phyloP scores from a whole-genome alignment of 495 filamentous ascomycete genomes.

The Podospora appendiculata region DNA sequence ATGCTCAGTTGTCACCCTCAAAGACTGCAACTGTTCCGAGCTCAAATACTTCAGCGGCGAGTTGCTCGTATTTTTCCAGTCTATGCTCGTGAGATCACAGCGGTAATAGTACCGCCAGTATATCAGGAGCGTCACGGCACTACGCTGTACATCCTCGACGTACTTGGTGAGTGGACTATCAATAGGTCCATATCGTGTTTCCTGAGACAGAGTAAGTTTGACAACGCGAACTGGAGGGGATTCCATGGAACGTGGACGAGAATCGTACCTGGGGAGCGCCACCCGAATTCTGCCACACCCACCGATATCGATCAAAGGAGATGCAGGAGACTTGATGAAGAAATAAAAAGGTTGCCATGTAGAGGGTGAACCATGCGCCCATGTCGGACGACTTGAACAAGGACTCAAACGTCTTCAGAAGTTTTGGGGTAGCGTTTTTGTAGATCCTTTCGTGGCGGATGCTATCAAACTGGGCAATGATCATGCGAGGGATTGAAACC shows the following conservation, averaged over 20 bases:
- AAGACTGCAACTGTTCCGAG: conserved; percentile 7
- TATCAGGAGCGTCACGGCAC: conserved; percentile 15
- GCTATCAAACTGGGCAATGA: conserved; percentile 42
- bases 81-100: conserved; percentile 12
- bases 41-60: conserved; percentile 9
- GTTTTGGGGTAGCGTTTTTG: conserved; percentile 6
- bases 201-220: conserved; percentile 7
- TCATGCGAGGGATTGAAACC: conserved; percentile 33
- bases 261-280: not conserved
- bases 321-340: conserved; percentile 12
- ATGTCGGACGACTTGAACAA: conserved; percentile 22
- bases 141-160: conserved; percentile 18
- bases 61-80: conserved; percentile 10
- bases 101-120: conserved; percentile 24
- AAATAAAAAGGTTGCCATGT: conserved; percentile 31
- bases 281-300: conserved; percentile 7
- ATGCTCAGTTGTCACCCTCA: conserved; percentile 6
- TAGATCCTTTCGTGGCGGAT: conserved; percentile 24
- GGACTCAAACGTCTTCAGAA: conserved; percentile 26
- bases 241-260: too few species aligned
- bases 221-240: too few species aligned
- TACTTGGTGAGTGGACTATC: conserved; percentile 8
- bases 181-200: conserved; percentile 18
- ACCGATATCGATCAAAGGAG: conserved; percentile 14
- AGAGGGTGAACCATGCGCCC: conserved; percentile 31